Base-by-base conservation (phyloP, 257 asterid species). In the Avicennia marina region DNA sequence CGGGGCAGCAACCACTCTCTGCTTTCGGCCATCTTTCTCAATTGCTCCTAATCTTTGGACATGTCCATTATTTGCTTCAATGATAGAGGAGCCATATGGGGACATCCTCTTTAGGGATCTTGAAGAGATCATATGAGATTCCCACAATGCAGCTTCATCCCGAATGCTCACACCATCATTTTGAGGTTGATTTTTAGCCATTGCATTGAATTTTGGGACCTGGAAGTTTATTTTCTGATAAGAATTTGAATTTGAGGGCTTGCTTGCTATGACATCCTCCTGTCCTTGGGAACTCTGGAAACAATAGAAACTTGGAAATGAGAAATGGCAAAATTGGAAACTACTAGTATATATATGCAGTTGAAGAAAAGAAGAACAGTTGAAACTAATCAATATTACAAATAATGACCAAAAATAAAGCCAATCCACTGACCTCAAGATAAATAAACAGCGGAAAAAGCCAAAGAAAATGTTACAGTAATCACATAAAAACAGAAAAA, bases 81-180 rank as follows among this genome's bases (percentile, higher is more conserved):
- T 58, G 53, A 63, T 24, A 31, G 84, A 81, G 46, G 94, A 80
- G 62, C 68, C 62, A 31, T 75, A 67, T 4, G 78, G 81, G 27
- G 79, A 66, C 71, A 58, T 64, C 72, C 94, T 76, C 76, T 85
- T 85, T 25, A 53, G 71, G 50, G 87, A 69, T 63, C 77, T 72
- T 62, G 83, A 77, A 31, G 79, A 68, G 17, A 67, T 50, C 39
- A 62, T 39, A 44, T 56, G 68, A 62, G 80, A 72, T 61, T 77
- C 80, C 48, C 32, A 56, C 29, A 19, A 36, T 9, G 58, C 56
- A 44, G 52, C 44, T 50, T 62, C 65, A 48, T 58, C 63, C 73
- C 31, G 29, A 29, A 65, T 63, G 53, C 60, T 65, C 45, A 53
- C 24, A 24, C 38, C 59, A 25, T 70, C 69, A 11, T 9, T 8